A percentile compares a stretch with the other conserved stretches of the same genome.
Evolutionary conservation across 1,284 basidiomycete genomes (phyloP).

Genomic region (Apiotrichum domesticum): DNA sequence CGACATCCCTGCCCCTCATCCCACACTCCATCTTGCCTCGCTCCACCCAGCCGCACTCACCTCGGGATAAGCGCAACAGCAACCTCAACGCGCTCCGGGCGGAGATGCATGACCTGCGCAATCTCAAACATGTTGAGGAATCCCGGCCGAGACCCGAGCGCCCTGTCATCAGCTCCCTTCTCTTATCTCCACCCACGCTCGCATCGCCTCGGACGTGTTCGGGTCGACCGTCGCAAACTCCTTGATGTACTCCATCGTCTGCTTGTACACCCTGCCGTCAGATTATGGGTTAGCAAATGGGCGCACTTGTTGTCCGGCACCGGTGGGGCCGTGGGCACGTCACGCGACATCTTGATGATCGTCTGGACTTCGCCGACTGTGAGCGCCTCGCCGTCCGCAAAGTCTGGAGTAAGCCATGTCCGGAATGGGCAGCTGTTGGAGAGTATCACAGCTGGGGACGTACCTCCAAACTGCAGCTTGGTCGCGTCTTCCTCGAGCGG

Average conservation of each 20-base stretch:
- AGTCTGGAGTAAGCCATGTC: constrained; percentile 23
- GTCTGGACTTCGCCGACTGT: constrained; percentile 37
- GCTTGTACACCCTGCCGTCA: constrained; percentile 35
- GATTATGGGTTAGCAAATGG: too few species aligned
- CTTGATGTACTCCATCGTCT: constrained; percentile 34
- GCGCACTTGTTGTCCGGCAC: constrained; percentile 43
- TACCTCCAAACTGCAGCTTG: constrained; percentile 44
- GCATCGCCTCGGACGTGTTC: constrained; percentile 33
- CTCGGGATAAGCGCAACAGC: constrained; percentile 42
- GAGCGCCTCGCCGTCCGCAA: constrained; percentile 38
- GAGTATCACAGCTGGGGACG: background rate
- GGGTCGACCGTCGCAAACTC: constrained; percentile 34
- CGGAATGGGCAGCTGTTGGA: background rate
- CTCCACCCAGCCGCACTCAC: constrained; percentile 18
- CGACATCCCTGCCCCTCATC: too few species aligned
- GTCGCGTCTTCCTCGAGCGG: constrained; percentile 42
- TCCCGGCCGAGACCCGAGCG: constrained; percentile 23
- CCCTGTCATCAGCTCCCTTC: constrained; percentile 12
- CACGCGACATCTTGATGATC: constrained; percentile 27
- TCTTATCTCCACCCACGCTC: constrained; percentile 25
- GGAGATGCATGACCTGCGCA: constrained; percentile 42
- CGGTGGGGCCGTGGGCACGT: constrained; percentile 29
- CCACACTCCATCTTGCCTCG: too few species aligned
- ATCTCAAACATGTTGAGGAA: constrained; percentile 45
- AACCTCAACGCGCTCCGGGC: constrained; percentile 36